phyloP scores from a whole-genome alignment of 495 filamentous ascomycete genomes.

The Aspergillus carlsbadensis region DNA sequence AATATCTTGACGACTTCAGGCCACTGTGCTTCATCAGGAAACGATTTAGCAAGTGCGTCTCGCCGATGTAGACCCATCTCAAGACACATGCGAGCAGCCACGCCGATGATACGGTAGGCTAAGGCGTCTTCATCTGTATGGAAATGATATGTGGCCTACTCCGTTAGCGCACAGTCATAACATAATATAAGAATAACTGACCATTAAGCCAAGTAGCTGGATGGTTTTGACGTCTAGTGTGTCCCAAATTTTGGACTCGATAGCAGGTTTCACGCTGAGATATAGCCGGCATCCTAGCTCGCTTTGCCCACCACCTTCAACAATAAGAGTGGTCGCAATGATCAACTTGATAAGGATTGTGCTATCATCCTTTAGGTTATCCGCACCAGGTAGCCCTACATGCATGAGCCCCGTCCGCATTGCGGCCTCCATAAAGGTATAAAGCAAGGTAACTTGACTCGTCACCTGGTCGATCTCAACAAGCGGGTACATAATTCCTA shows the following conservation, averaged over 20 bases:
- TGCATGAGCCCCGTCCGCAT: constrained; percentile 57
- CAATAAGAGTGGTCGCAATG: constrained; percentile 68
- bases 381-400: constrained; percentile 52
- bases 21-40: constrained; percentile 60
- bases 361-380: constrained; percentile 64
- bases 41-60: constrained; percentile 66
- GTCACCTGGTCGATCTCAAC: constrained; percentile 67
- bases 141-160: constrained; percentile 79
- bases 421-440: constrained; percentile 70
- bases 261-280: constrained; percentile 64
- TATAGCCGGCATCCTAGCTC: constrained; percentile 68
- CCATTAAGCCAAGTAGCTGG: constrained; percentile 69
- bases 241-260: constrained; percentile 67
- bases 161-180: constrained; percentile 8
- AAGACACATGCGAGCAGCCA: constrained; percentile 71
- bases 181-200: constrained; percentile 34
- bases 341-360: constrained; percentile 76
- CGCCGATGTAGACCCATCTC: constrained; percentile 78
- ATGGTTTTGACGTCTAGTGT: constrained; percentile 66
- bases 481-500: constrained; percentile 84
- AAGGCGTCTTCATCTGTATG: constrained; percentile 77
- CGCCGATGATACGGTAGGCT: constrained; percentile 76
- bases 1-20: constrained; percentile 64
- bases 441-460: constrained; percentile 61
- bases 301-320: constrained; percentile 75